phyloP scores from a whole-genome alignment of 352 stramenopile genomes.

The Phytophthora constricta region DNA sequence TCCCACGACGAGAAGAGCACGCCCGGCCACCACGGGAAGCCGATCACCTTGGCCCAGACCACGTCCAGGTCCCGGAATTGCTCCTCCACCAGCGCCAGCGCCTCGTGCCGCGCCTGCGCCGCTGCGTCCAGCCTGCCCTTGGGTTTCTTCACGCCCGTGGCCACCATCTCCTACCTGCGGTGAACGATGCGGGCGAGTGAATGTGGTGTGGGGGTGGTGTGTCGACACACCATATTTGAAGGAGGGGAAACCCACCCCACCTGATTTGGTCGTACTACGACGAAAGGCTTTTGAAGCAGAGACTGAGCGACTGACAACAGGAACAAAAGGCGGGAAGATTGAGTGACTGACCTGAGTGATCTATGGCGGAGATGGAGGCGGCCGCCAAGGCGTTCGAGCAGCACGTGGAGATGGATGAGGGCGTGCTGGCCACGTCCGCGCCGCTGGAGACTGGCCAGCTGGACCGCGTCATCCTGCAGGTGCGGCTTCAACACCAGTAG shows the following conservation, averaged over 20 bases:
- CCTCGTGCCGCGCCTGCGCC: constrained; percentile 34
- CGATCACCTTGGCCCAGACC: constrained; percentile 75
- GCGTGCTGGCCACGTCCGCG: constrained; percentile 67
- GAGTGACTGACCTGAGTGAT: background rate
- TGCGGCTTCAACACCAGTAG: constrained; percentile 11
- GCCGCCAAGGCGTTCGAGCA: constrained; percentile 54
- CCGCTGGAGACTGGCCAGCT: constrained; percentile 54
- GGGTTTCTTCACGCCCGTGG: constrained; percentile 31
- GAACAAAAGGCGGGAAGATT: constrained; percentile 15
- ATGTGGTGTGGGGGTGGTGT: too few relatives aligned
- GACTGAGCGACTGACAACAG: too few relatives aligned
- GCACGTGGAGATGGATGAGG: constrained; percentile 73
- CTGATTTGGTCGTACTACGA: too few relatives aligned
- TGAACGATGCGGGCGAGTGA: too few relatives aligned
- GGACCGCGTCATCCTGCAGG: constrained; percentile 56
- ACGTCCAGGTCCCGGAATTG: constrained; percentile 76
- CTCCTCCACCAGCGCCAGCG: constrained; percentile 51
- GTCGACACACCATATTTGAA: too few relatives aligned
- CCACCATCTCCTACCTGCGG: too few relatives aligned
- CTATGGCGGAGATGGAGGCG: constrained; percentile 43
- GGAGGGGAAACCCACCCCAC: too few relatives aligned
- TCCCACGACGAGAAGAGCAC: constrained; percentile 79
- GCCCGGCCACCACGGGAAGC: constrained; percentile 83
- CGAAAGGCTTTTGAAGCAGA: background rate
- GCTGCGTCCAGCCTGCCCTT: constrained; percentile 34